phyloP scores from a whole-genome alignment of 2,329 filamentous ascomycete species.

The Microcyclosporella mali region DNA sequence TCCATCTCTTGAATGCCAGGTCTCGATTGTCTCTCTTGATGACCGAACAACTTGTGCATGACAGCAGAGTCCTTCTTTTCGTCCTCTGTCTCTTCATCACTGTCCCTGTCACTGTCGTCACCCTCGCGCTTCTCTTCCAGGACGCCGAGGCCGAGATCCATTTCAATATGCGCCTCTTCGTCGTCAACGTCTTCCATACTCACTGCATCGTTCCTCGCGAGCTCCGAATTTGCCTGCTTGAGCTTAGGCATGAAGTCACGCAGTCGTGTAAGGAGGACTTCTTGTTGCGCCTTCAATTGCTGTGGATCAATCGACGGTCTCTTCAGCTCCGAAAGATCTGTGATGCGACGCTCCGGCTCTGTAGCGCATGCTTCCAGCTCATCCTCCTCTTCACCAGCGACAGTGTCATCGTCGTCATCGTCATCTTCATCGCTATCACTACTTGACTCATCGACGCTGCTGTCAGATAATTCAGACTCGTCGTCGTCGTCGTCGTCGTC shows the following conservation, averaged over 20 bases:
- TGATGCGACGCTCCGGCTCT: not conserved
- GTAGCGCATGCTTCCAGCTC: no score
- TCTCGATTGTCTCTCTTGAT: not conserved
- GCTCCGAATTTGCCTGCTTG: conserved; percentile 26
- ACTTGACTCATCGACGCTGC: no score
- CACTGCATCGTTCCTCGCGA: conserved; percentile 19
- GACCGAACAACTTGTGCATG: conserved; percentile 3
- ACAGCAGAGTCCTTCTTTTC: not conserved
- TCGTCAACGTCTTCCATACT: conserved; percentile 31
- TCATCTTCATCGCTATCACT: not conserved
- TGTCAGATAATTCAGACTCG: not conserved
- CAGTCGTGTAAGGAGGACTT: conserved; percentile 23
- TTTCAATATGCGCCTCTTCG: conserved; percentile 31
- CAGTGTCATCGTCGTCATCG: conserved; percentile 4
- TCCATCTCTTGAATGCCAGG: conserved; percentile 3
- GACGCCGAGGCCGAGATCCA: conserved; percentile 32
- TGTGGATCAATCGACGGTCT: conserved; percentile 17
- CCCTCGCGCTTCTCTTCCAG: conserved; percentile 23
- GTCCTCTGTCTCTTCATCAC: not conserved
- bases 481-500: conserved; percentile 2
- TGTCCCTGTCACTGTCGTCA: not conserved
- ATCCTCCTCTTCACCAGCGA: not conserved
- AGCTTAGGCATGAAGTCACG: conserved; percentile 29
- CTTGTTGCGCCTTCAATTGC: conserved; percentile 11
- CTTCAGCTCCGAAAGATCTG: conserved; percentile 12